These are phyloP conservation scores for Avena eriantha DNA, from an alignment of 176 grass and related monocot species.

Conservation along the genomic window DNA sequence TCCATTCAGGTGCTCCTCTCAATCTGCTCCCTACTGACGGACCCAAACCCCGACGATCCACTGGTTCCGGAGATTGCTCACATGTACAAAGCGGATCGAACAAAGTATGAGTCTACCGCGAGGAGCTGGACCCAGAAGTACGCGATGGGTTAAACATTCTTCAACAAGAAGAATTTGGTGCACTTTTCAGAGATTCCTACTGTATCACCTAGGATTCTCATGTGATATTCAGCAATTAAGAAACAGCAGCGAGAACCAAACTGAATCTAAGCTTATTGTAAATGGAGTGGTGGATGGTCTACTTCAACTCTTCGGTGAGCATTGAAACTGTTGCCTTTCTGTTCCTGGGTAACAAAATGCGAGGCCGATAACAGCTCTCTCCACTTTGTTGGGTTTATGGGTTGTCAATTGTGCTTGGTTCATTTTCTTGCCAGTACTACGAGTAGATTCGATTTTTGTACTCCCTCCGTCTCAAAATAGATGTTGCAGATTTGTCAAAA, in stretches of 20 bases:
- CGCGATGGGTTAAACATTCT: conserved; percentile 66
- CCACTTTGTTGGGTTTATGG: not conserved
- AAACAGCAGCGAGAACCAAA: conserved; percentile 11
- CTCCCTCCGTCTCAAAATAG: too few relatives aligned
- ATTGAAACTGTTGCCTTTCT: not conserved
- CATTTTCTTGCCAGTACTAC: not conserved
- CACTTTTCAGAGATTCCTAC: not conserved
- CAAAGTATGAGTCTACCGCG: conserved; percentile 72
- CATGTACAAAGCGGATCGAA: conserved; percentile 68
- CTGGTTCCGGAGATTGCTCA: conserved; percentile 83
- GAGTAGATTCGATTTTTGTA: not conserved
- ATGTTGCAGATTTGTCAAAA: too few relatives aligned
- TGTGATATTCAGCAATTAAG: not conserved
- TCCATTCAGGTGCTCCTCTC: conserved; percentile 62
- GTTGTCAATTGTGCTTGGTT: not conserved
- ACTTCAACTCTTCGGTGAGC: not conserved
- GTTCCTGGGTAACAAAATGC: not conserved
- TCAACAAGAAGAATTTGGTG: not conserved
- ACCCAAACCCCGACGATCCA: conserved; percentile 76
- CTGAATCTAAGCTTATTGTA: conserved; percentile 8
- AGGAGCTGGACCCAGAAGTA: conserved; percentile 88
- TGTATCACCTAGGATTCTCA: conserved; percentile 8
- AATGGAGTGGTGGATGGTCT: not conserved
- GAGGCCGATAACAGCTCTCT: not conserved
- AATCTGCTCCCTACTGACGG: conserved; percentile 74